Conservation (phyloP, 2,329 filamentous ascomycete genomes). For the Talaromyces atroroseus region DNA sequence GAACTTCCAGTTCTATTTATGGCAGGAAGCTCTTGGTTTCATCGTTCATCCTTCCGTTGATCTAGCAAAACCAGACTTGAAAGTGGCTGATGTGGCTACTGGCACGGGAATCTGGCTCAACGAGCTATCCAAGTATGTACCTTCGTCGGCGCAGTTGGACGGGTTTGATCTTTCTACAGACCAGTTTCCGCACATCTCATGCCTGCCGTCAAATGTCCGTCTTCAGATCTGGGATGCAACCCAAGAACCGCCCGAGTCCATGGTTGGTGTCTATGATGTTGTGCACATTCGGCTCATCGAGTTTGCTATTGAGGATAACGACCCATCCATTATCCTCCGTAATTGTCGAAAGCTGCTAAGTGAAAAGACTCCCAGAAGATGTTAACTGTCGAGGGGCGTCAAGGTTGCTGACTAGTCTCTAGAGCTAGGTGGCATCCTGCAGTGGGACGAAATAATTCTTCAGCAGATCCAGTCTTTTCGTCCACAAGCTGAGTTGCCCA, state of each 20-base stretch:
- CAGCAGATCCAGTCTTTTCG: background rate
- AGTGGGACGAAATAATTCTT: background rate
- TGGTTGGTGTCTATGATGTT: background rate
- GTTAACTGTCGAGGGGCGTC: background rate
- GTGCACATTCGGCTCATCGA: slow-evolving; percentile 2
- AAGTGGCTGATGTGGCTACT: background rate
- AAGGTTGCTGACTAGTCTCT: background rate
- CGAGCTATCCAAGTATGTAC: background rate
- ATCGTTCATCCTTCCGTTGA: background rate
- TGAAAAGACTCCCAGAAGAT: background rate
- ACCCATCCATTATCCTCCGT: background rate
- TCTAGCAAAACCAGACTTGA: background rate
- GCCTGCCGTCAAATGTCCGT: background rate
- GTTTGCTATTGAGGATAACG: background rate
- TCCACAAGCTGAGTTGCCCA: background rate
- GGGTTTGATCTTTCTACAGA: slow-evolving; percentile 2
- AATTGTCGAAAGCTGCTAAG: background rate
- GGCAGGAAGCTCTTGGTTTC: background rate
- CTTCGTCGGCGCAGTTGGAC: background rate
- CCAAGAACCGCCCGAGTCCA: background rate
- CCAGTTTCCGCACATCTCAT: background rate
- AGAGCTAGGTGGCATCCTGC: background rate
- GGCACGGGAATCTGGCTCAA: background rate
- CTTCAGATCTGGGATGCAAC: background rate
- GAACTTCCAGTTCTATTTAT: background rate